phyloP scores from a whole-genome alignment of 441 rosid genomes.

The Erodium moschatum region DNA sequence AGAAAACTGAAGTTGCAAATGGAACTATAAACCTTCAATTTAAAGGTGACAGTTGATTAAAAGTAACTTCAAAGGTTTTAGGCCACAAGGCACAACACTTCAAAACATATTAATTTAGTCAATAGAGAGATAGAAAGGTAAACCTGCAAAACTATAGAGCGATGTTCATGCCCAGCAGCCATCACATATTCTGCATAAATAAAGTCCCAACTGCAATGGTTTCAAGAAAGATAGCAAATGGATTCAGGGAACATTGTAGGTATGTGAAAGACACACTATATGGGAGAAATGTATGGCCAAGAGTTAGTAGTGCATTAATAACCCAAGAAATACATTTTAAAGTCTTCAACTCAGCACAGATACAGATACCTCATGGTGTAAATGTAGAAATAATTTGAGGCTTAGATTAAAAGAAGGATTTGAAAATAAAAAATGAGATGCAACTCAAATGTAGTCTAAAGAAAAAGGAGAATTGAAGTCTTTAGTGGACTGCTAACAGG shows the following conservation, averaged over 20 bases:
- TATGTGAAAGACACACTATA: neutral
- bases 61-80: neutral
- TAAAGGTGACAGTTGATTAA: neutral
- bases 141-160: conserved; percentile 97
- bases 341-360: neutral
- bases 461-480: too few relatives aligned
- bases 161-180: conserved; percentile 96
- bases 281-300: neutral
- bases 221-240: neutral
- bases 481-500: neutral
- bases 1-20: neutral
- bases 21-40: neutral
- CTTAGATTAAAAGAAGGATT: neutral
- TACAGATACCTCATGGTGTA: neutral
- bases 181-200: conserved; percentile 97
- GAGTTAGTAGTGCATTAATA: neutral
- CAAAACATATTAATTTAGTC: neutral
- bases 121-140: neutral
- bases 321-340: neutral
- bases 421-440: neutral
- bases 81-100: neutral
- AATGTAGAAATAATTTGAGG: neutral
- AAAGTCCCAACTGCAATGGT: conserved; percentile 82
- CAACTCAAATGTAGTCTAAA: neutral
- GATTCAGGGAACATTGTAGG: conserved; percentile 2